Evolutionary conservation across 1,139 yeast species (phyloP).

Genomic region (Pichia cactophila): DNA sequence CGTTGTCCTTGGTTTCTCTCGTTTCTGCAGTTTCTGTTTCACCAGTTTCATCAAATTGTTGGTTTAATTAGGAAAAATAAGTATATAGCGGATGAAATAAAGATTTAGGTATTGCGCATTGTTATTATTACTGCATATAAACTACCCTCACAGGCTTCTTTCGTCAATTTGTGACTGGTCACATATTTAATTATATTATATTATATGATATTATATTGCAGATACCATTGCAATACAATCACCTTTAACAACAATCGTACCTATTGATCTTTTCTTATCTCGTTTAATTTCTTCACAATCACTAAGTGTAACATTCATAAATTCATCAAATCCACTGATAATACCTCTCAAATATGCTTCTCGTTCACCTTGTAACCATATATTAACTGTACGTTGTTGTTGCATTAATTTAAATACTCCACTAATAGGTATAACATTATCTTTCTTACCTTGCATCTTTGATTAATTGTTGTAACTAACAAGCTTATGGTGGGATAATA

Average conservation of each 20-base stretch:
- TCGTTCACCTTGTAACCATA: conserved; percentile 87
- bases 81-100: no score
- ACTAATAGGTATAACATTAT: conserved; percentile 75
- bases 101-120: no score
- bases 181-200: neutral
- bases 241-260: conserved; percentile 75
- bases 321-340: conserved; percentile 91
- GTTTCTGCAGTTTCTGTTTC: no score
- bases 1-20: no score
- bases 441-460: neutral
- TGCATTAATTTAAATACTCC: conserved; percentile 82
- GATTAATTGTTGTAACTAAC: neutral
- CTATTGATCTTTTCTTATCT: conserved; percentile 32
- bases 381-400: conserved; percentile 67
- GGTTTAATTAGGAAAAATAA: no score
- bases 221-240: conserved; percentile 80
- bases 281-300: conserved; percentile 59
- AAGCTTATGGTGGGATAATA: no score
- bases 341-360: conserved; percentile 73
- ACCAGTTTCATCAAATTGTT: no score
- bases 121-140: no score
- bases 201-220: neutral
- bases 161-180: neutral
- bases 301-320: conserved; percentile 92
- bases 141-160: no score